Conservation (phyloP, 1,284 basidiomycete species). For the Rhodofomes roseus region DNA sequence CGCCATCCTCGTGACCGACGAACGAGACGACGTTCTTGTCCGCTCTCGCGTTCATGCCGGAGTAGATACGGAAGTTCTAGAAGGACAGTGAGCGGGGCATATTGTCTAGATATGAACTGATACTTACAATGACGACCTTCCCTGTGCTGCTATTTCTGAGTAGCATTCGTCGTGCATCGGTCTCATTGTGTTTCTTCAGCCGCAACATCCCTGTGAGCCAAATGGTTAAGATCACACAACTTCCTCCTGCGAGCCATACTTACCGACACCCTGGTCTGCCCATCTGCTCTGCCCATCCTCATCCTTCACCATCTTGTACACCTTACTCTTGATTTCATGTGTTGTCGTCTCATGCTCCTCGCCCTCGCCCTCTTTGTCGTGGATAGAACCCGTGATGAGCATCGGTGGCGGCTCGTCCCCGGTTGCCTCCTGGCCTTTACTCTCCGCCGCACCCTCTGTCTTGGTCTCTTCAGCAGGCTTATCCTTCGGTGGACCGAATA, state of each 20-base stretch:
- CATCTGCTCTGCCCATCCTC: slow-evolving; percentile 49
- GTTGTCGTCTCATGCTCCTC: slow-evolving; percentile 81
- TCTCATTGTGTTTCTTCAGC: slow-evolving; percentile 68
- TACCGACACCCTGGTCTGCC: slow-evolving; percentile 60
- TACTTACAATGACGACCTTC: slow-evolving; percentile 65
- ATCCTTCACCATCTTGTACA: slow-evolving; percentile 54
- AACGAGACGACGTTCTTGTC: slow-evolving; percentile 55
- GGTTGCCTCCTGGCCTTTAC: slow-evolving; percentile 25
- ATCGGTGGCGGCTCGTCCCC: slow-evolving; percentile 24
- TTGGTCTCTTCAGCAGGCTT: slow-evolving; percentile 19
- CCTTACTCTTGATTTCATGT: slow-evolving; percentile 58
- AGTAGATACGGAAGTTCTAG: slow-evolving; percentile 68
- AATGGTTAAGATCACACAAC: background rate
- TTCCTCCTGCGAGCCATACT: slow-evolving; percentile 20
- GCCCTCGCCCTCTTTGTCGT: slow-evolving; percentile 72
- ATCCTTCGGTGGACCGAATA: slow-evolving; percentile 13
- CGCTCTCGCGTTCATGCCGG: slow-evolving; percentile 47
- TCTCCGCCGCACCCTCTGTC: slow-evolving; percentile 28
- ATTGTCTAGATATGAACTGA: background rate
- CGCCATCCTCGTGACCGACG: slow-evolving; percentile 64
- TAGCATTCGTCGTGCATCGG: slow-evolving; percentile 50
- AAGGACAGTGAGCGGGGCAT: background rate
- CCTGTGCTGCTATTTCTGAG: slow-evolving; percentile 70
- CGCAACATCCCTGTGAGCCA: slow-evolving; percentile 51
- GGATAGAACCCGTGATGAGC: slow-evolving; percentile 36